These are phyloP conservation scores for Auxenochlorella pyrenoidosa DNA, from an alignment of 139 green algal genomes.

Conservation along the genomic window DNA sequence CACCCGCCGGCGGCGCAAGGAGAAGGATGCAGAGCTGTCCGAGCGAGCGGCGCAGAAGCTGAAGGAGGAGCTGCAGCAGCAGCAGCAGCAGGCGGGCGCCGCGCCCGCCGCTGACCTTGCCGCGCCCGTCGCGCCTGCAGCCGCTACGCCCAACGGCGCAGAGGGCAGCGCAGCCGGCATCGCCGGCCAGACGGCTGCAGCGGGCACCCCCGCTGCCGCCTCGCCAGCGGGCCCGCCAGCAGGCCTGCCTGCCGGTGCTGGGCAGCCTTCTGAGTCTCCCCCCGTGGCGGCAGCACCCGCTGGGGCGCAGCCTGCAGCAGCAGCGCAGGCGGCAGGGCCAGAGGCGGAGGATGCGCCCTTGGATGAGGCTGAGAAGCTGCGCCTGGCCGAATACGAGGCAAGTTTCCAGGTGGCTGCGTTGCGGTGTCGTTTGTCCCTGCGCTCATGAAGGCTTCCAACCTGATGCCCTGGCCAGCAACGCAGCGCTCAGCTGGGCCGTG, in stretches of 20 bases:
- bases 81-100: not conserved
- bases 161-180: not conserved
- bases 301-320: not conserved
- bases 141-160: not conserved
- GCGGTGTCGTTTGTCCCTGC: no score
- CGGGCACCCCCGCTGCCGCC: no score
- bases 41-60: not conserved
- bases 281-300: not conserved
- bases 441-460: no score
- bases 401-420: not conserved
- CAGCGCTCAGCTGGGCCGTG: no score
- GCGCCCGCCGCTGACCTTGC: not conserved
- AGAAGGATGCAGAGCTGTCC: constrained; percentile 44
- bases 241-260: no score
- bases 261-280: not conserved
- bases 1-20: constrained; percentile 65
- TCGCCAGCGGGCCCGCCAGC: no score
- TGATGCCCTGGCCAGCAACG: no score
- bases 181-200: no score
- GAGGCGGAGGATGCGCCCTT: not conserved
- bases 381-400: constrained; percentile 21
- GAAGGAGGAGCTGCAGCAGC: not conserved
- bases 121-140: not conserved
- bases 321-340: not conserved
- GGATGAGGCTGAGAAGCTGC: constrained; percentile 3